phyloP scores from a whole-genome alignment of 306 rosid genomes.

The Trifolium pratense region DNA sequence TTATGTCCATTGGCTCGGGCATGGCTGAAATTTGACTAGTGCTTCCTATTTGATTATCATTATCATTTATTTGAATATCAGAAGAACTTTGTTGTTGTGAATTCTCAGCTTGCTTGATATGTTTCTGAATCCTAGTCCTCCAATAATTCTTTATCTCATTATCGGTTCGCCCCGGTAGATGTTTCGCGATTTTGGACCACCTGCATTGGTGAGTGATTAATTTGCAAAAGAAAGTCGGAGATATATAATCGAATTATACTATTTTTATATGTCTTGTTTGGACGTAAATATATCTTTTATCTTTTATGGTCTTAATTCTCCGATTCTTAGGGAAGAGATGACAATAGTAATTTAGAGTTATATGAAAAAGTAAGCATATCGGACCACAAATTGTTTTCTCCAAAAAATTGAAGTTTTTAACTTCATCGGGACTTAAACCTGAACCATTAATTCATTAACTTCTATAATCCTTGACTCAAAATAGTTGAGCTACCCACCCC shows the following conservation, averaged over 20 bases:
- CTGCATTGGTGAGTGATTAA: conserved; percentile 47
- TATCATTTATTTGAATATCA: conserved; percentile 17
- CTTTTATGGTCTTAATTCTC: neutral
- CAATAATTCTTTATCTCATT: conserved; percentile 80
- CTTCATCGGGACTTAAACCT: no score
- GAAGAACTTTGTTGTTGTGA: conserved; percentile 34
- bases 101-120: conserved; percentile 68
- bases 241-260: neutral
- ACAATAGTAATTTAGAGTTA: no score
- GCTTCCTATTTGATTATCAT: conserved; percentile 2
- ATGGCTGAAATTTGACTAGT: conserved; percentile 7
- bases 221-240: neutral
- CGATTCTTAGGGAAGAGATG: neutral
- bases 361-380: neutral
- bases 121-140: conserved; percentile 92
- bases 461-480: no score
- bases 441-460: no score
- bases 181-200: conserved; percentile 95
- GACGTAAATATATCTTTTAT: no score
- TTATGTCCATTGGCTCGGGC: conserved; percentile 5
- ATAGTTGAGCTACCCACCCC: no score
- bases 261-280: neutral
- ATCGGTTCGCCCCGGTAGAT: conserved; percentile 60
- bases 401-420: neutral
- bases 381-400: neutral